Percentiles rank a stretch among this genome's conserved stretches.
phyloP scores from a whole-genome alignment of 345 rosid genomes.

The Reutealis trisperma region DNA sequence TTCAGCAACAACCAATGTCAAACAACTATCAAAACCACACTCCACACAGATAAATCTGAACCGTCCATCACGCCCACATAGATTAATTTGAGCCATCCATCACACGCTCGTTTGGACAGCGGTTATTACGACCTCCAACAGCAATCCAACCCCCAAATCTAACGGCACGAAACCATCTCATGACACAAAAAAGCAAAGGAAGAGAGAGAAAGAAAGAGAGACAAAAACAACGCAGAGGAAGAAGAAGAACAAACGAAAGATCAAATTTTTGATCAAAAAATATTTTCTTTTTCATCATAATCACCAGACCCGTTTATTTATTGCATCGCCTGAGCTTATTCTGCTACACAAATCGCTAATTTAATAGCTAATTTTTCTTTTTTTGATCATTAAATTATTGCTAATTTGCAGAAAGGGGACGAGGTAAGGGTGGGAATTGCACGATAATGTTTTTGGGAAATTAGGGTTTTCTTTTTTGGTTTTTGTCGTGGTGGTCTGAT shows the following conservation, averaged over 20 bases:
- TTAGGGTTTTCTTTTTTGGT: slow-evolving; percentile 18
- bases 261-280: background rate
- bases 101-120: slow-evolving; percentile 39
- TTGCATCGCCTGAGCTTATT: too few relatives aligned
- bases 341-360: background rate
- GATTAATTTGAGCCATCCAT: slow-evolving; percentile 11
- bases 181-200: slow-evolving; percentile 4
- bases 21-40: slow-evolving; percentile 23
- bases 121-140: slow-evolving; percentile 38
- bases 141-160: slow-evolving; percentile 42
- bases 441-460: slow-evolving; percentile 25
- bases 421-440: slow-evolving; percentile 6
- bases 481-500: slow-evolving; percentile 33
- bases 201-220: slow-evolving; percentile 16
- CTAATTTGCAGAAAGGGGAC: background rate
- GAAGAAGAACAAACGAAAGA: background rate
- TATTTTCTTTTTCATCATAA: background rate
- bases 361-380: background rate
- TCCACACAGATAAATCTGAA: slow-evolving; percentile 24
- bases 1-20: slow-evolving; percentile 29
- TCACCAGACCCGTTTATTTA: background rate
- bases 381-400: background rate
- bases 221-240: background rate
- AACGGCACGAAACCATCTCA: slow-evolving; percentile 34
- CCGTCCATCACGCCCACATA: slow-evolving; percentile 24